These are phyloP conservation scores for Fonsecaea pedrosoi DNA, from an alignment of 2,329 filamentous ascomycete genomes.

Conservation along the genomic window DNA sequence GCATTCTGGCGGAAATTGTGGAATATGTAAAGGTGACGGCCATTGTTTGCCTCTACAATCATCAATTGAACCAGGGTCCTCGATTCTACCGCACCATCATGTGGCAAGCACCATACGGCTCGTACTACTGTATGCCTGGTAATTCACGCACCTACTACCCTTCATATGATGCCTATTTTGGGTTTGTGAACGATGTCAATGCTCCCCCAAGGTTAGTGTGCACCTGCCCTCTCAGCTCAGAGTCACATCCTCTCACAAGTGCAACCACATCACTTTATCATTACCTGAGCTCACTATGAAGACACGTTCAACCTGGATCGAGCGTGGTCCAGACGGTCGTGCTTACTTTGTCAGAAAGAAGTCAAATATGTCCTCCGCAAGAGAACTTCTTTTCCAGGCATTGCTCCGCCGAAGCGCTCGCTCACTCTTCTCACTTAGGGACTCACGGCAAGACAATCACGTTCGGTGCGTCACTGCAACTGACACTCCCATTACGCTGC, in stretches of 20 bases:
- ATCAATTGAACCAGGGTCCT: background rate
- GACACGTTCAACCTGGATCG: conserved; percentile 33
- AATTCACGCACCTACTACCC: conserved; percentile 29
- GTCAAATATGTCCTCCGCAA: conserved; percentile 20
- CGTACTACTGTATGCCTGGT: conserved; percentile 17
- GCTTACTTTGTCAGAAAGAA: conserved; percentile 37
- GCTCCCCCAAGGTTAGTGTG: conserved; percentile 31
- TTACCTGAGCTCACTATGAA: conserved; percentile 16
- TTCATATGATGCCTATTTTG: conserved; percentile 35
- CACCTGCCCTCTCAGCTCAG: conserved; percentile 14
- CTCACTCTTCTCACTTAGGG: conserved; percentile 35
- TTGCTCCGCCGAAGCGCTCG: conserved; percentile 28
- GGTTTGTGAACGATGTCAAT: conserved; percentile 19
- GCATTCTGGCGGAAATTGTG: background rate
- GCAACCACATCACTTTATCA: conserved; percentile 3
- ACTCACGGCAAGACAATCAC: conserved; percentile 27
- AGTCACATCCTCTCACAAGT: conserved; percentile 8
- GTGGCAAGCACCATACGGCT: conserved; percentile 26
- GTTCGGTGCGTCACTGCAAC: conserved; percentile 7
- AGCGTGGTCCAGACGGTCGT: conserved; percentile 35
- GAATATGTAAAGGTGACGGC: background rate
- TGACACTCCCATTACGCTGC: conserved; percentile 15
- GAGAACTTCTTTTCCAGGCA: conserved; percentile 15
- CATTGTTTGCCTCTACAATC: background rate
- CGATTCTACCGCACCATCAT: conserved; percentile 18